Conservation (phyloP, 2,329 filamentous ascomycete species). For the Penicillium olsonii region DNA sequence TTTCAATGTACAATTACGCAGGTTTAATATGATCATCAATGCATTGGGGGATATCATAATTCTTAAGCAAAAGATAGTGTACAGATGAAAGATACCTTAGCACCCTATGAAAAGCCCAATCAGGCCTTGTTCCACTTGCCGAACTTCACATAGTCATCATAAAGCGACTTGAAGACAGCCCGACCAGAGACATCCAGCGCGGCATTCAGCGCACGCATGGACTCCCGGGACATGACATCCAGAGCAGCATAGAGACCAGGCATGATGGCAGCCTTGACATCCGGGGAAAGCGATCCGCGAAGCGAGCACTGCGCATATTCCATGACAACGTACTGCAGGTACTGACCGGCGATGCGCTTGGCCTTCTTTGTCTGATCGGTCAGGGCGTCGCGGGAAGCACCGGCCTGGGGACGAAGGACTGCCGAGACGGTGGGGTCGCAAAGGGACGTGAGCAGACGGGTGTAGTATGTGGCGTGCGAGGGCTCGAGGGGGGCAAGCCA, state of each 20-base stretch:
- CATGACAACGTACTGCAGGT: conserved; percentile 59
- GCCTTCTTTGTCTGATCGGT: conserved; percentile 62
- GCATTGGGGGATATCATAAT: conserved; percentile 30
- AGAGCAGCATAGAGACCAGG: conserved; percentile 56
- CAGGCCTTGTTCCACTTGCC: conserved; percentile 51
- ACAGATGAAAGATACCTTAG: conserved; percentile 15
- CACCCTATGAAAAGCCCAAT: conserved; percentile 5
- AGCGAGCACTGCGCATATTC: conserved; percentile 59
- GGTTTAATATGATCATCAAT: conserved; percentile 18
- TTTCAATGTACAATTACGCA: background rate
- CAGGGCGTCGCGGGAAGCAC: conserved; percentile 48
- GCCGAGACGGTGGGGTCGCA: conserved; percentile 63
- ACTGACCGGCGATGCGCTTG: conserved; percentile 58
- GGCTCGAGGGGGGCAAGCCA: conserved; percentile 40
- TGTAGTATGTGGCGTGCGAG: conserved; percentile 52
- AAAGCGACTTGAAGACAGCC: conserved; percentile 55
- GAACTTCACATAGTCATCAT: conserved; percentile 53
- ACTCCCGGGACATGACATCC: conserved; percentile 54
- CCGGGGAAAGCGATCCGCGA: conserved; percentile 50
- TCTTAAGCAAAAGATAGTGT: conserved; percentile 20
- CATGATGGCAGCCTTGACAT: conserved; percentile 54
- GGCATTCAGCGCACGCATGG: conserved; percentile 53
- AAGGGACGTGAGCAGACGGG: conserved; percentile 60
- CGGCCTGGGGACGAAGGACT: conserved; percentile 43
- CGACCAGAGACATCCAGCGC: conserved; percentile 54